Percentiles rank a stretch among this genome's conserved stretches.
phyloP scores from a whole-genome alignment of 148 eudicot genomes.

The Dianthus caryophyllus region DNA sequence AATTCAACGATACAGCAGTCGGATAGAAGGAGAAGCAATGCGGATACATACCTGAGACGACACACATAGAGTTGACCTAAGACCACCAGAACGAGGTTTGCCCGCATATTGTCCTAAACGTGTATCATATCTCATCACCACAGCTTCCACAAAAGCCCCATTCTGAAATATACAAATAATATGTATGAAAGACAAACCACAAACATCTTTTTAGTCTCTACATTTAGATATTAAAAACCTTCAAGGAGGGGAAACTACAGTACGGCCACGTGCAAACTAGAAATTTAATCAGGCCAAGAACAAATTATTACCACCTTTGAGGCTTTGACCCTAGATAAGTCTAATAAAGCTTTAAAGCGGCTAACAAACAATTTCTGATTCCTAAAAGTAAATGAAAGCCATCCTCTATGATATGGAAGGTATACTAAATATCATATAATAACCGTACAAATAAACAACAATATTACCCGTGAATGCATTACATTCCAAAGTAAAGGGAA shows the following conservation, averaged over 20 bases:
- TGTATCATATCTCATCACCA: slow-evolving; percentile 89
- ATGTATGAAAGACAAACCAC: slow-evolving; percentile 4
- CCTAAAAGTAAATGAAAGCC: background rate
- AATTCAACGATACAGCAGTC: background rate
- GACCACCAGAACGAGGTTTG: slow-evolving; percentile 84
- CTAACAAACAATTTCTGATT: background rate
- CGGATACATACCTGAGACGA: slow-evolving; percentile 78
- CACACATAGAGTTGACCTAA: slow-evolving; percentile 76
- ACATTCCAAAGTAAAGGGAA: background rate
- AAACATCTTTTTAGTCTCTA: background rate
- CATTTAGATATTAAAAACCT: too few relatives aligned
- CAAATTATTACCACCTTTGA: background rate
- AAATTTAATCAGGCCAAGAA: background rate
- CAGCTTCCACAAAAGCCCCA: slow-evolving; percentile 90
- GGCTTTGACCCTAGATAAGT: background rate
- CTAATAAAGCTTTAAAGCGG: background rate
- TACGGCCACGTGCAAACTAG: background rate
- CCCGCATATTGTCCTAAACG: slow-evolving; percentile 80
- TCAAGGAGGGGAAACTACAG: background rate
- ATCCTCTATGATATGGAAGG: background rate
- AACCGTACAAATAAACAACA: background rate
- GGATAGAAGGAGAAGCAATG: background rate
- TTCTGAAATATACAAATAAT: slow-evolving; percentile 38
- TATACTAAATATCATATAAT: background rate
- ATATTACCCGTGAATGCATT: background rate